Base-by-base conservation (phyloP, 345 rosid species). In the Acer campestre region DNA sequence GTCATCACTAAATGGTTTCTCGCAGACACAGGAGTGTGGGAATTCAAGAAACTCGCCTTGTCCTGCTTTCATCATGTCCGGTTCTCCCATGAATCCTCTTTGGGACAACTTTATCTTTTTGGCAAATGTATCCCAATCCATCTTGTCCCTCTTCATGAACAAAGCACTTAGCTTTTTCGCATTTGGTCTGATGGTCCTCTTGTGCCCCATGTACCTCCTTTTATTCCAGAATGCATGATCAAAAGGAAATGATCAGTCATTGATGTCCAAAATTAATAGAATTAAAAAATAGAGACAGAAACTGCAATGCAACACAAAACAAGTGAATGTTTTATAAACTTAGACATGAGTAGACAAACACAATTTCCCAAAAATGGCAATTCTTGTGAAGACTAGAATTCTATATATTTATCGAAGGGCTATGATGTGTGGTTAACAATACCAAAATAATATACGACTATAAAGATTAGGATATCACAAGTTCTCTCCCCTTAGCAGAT, bases 11-110 rank as follows among this genome's bases (percentile, higher is more conserved):
- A 77, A 77, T 35, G 91, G 91, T 77, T 81, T 91, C 80, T 93
- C 85, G 58, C 99, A 97, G 27, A 97, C 83, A 74, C 99, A 97
- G 73, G 95, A 73, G 67, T 87, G 83, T 12, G 98, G 99, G 77
- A 81, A 91, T 86, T 97, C 99, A 17, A 90, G 93, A 81, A 94
- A 93, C 81, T 97, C 98, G 27, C 98, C 94, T 10, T 93, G 86
- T 71, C 98, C 98, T 44, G 89, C 92, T 85, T 85, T 91, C 85
- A 91, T 79, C 82, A 94, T 94, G 79, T 97, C 89, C 0, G 98
- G 99, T 84, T 97, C 98, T 46, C 99, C 99, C 96, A 94, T 90
- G 84, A 92, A 97, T 80, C 98, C 99, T 75, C 94, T 94, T 83
- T 97, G 98, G 80, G 87, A 83, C 7, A 94, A 84, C 85, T 92